Evolutionary conservation across 2,329 filamentous ascomycete genomes (phyloP).

Genomic region (Diaporthe humulicola): DNA sequence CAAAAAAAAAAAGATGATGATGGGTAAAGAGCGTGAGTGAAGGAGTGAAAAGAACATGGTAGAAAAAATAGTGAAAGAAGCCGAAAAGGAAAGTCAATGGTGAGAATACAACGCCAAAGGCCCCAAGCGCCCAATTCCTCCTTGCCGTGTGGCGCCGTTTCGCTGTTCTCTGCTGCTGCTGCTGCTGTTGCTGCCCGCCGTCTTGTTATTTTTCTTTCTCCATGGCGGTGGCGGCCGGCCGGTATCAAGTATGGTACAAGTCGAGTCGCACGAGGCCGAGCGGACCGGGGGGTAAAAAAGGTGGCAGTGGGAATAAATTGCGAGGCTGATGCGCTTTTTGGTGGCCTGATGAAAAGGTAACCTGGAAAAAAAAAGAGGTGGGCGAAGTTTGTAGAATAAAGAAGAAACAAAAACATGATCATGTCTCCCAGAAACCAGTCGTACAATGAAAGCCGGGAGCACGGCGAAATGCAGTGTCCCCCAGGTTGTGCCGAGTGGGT

Average conservation of each 20-base stretch:
- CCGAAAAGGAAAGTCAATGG: neutral
- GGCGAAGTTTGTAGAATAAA: neutral
- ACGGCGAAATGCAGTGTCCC: neutral
- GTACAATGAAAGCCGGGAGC: neutral
- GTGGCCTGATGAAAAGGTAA: neutral
- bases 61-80: neutral
- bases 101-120: conserved; percentile 11
- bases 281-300: neutral
- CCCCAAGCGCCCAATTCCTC: conserved; percentile 16
- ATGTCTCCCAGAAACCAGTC: neutral
- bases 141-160: conserved; percentile 36
- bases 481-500: neutral
- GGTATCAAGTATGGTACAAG: conserved; percentile 30
- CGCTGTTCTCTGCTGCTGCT: neutral
- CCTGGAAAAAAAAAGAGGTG: neutral
- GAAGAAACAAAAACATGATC: neutral
- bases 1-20: neutral
- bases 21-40: neutral
- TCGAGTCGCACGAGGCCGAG: conserved; percentile 25
- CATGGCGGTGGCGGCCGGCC: conserved; percentile 25
- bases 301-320: conserved; percentile 25
- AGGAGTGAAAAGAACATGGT: conserved; percentile 2
- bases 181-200: neutral
- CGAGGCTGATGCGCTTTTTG: conserved; percentile 26
- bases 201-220: conserved; percentile 7